Evolutionary conservation across 495 filamentous ascomycete species (phyloP).

Genomic region (Podospora comata): DNA sequence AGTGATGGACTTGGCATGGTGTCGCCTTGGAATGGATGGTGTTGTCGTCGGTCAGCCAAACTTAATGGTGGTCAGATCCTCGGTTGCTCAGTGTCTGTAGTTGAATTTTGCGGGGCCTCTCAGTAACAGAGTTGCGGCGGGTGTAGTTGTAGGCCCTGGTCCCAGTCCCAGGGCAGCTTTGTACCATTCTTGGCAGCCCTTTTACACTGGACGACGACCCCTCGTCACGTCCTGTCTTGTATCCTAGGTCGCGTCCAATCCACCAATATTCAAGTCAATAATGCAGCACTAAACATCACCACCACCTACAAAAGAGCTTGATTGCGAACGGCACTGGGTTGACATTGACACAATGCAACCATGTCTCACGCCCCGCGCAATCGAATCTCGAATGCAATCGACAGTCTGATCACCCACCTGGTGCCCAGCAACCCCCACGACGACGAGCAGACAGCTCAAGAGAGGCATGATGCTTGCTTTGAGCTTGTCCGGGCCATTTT

Average conservation of each 20-base stretch:
- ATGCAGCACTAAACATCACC: not conserved
- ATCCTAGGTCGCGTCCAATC: constrained; percentile 3
- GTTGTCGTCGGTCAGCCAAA: constrained; percentile 15
- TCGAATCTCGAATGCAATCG: constrained; percentile 52
- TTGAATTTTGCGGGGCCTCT: constrained; percentile 30
- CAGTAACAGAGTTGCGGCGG: constrained; percentile 3
- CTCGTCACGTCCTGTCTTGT: constrained; percentile 23
- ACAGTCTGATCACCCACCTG: constrained; percentile 55
- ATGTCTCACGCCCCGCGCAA: constrained; percentile 45
- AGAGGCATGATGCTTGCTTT: constrained; percentile 50
- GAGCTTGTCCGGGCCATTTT: constrained; percentile 49
- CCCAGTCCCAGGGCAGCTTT: not conserved
- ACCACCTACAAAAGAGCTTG: not conserved
- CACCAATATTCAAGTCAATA: not conserved
- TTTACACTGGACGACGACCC: constrained; percentile 9
- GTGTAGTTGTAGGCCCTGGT: not conserved
- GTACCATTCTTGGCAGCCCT: constrained; percentile 15
- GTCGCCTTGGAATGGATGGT: constrained; percentile 32
- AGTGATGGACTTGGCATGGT: constrained; percentile 41
- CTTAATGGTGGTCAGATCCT: constrained; percentile 22
- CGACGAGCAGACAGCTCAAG: constrained; percentile 48
- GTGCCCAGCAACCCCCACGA: constrained; percentile 49
- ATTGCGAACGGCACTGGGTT: not conserved
- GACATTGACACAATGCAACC: constrained; percentile 35
- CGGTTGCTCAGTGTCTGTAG: constrained; percentile 28